Conservation (phyloP, 176 grass and related monocot species). For the Leersia perrieri region DNA sequence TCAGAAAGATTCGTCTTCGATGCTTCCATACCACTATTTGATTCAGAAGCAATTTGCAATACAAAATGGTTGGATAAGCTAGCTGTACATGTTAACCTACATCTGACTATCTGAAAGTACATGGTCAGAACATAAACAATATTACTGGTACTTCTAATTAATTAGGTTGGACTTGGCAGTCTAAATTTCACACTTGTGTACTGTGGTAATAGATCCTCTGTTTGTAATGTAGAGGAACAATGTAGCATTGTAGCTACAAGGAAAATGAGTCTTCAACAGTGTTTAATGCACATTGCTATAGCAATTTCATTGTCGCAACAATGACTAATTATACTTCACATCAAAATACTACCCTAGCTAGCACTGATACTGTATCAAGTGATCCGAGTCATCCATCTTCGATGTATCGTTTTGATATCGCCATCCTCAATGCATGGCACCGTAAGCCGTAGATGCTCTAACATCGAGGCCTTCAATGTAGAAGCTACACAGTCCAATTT, state of each 20-base stretch:
- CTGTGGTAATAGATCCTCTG: background rate
- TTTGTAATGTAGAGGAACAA: background rate
- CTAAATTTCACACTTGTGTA: background rate
- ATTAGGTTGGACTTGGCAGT: background rate
- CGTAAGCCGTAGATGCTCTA: background rate
- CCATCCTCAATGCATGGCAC: too few relatives aligned
- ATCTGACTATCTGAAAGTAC: background rate
- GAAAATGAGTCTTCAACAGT: background rate
- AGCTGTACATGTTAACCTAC: background rate
- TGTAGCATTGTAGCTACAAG: background rate
- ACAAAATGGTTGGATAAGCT: background rate
- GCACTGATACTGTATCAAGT: too few relatives aligned
- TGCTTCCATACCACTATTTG: background rate
- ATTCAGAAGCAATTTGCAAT: background rate
- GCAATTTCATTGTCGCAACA: background rate
- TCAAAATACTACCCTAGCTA: too few relatives aligned
- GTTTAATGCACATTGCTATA: background rate
- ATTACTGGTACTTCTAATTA: background rate
- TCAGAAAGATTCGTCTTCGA: background rate
- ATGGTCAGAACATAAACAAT: background rate
- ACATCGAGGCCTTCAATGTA: background rate
- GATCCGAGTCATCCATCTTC: too few relatives aligned
- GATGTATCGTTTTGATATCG: too few relatives aligned
- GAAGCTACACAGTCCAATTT: too few relatives aligned
- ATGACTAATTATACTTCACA: background rate